These are phyloP conservation scores for Aurantiochytrium sp. DNA, from an alignment of 108 stramenopile genomes.

Conservation along the genomic window DNA sequence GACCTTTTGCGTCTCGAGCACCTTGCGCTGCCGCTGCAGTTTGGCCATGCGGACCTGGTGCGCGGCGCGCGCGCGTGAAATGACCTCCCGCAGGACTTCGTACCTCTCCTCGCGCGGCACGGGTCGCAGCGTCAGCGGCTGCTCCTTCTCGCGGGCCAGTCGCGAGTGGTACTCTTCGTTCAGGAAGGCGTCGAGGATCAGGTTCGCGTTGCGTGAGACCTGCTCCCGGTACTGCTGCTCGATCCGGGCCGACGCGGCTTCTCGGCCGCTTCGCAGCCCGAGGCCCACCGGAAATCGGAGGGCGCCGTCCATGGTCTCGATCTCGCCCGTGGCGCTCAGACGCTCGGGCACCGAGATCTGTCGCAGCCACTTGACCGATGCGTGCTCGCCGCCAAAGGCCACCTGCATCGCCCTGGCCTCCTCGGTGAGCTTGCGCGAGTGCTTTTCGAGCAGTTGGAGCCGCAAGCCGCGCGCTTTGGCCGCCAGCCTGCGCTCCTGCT, in stretches of 20 bases:
- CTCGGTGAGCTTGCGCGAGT: background rate
- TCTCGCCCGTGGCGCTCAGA: background rate
- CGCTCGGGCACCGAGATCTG: background rate
- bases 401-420: background rate
- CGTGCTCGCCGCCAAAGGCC: background rate
- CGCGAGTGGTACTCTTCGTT: background rate
- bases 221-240: background rate
- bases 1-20: constrained; percentile 15
- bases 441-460: background rate
- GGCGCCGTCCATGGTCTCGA: background rate
- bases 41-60: background rate
- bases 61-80: background rate
- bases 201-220: background rate
- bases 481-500: background rate
- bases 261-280: background rate
- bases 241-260: background rate
- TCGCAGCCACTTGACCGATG: background rate
- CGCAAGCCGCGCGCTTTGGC: background rate
- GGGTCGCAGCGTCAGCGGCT: background rate
- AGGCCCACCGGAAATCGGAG: background rate
- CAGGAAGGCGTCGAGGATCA: background rate
- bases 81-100: background rate
- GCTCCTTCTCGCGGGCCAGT: background rate
- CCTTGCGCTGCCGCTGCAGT: background rate
- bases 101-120: background rate